A percentile compares a stretch with the other conserved stretches of the same genome.
phyloP scores from a whole-genome alignment of 106 monocot genomes.

The Dendrobium catenatum region DNA sequence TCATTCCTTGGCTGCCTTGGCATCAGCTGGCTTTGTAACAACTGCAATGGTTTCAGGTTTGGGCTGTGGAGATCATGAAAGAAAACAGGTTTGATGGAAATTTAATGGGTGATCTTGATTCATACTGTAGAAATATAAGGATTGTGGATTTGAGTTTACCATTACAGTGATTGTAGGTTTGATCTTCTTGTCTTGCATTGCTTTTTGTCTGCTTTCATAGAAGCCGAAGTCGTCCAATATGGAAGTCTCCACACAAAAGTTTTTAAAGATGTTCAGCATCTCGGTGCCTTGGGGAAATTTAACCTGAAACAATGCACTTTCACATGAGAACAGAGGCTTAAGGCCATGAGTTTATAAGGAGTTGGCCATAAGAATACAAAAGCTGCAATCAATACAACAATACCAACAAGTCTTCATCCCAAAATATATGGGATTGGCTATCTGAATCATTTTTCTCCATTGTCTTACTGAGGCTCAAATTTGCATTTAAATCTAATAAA shows the following conservation, averaged over 20 bases:
- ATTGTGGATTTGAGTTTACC: constrained; percentile 18
- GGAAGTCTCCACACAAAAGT: constrained; percentile 61
- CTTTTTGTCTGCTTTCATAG: constrained; percentile 81
- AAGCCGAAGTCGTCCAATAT: constrained; percentile 83
- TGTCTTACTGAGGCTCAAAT: too few relatives aligned
- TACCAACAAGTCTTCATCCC: too few relatives aligned
- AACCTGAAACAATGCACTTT: constrained; percentile 37
- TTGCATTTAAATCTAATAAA: too few relatives aligned
- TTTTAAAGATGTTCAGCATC: constrained; percentile 78
- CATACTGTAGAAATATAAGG: background rate
- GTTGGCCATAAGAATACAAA: background rate
- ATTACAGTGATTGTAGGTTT: constrained; percentile 18
- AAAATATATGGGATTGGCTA: too few relatives aligned
- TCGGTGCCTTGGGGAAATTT: constrained; percentile 75
- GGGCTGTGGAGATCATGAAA: constrained; percentile 16
- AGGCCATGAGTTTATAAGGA: background rate
- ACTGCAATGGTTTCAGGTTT: constrained; percentile 19
- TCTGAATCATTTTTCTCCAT: too few relatives aligned
- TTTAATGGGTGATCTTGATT: background rate
- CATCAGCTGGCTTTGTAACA: constrained; percentile 13
- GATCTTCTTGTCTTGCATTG: constrained; percentile 64
- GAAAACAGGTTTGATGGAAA: background rate
- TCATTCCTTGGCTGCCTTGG: constrained; percentile 1
- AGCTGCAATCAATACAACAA: background rate
- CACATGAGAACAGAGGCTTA: background rate